phyloP scores from a whole-genome alignment of 148 eudicot species.

The Rhododendron molle region DNA sequence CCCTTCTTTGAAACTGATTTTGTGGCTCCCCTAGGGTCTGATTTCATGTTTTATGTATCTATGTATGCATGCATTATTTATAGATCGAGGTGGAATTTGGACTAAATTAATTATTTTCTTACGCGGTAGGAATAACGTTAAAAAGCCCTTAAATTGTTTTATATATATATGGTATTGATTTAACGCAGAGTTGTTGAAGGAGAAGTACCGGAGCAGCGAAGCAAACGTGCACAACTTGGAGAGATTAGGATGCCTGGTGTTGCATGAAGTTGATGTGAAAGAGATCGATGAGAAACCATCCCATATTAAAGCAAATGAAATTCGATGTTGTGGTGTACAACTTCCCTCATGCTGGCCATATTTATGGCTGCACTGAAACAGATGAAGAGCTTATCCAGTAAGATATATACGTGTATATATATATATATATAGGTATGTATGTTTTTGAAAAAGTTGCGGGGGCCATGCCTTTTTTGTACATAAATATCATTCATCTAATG shows the following conservation, averaged over 20 bases:
- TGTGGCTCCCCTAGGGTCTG: too few relatives aligned
- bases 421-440: too few relatives aligned
- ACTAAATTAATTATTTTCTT: too few relatives aligned
- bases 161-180: neutral
- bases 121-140: too few relatives aligned
- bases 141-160: too few relatives aligned
- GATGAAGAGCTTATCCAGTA: neutral
- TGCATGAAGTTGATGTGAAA: constrained; percentile 28
- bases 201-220: constrained; percentile 6
- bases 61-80: too few relatives aligned
- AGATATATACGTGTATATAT: neutral
- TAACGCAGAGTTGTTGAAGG: neutral
- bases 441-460: too few relatives aligned
- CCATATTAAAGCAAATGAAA: constrained; percentile 1
- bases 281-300: constrained; percentile 21
- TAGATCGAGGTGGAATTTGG: too few relatives aligned
- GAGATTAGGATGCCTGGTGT: constrained; percentile 13
- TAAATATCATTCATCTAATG: too few relatives aligned
- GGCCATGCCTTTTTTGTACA: too few relatives aligned
- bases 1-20: too few relatives aligned
- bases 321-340: constrained; percentile 29
- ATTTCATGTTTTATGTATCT: too few relatives aligned
- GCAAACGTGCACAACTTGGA: constrained; percentile 11
- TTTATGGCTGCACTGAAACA: neutral
- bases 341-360: constrained; percentile 29